These are phyloP conservation scores for Aureobasidium sp. DNA, from an alignment of 2,329 filamentous ascomycete species.

Conservation along the genomic window DNA sequence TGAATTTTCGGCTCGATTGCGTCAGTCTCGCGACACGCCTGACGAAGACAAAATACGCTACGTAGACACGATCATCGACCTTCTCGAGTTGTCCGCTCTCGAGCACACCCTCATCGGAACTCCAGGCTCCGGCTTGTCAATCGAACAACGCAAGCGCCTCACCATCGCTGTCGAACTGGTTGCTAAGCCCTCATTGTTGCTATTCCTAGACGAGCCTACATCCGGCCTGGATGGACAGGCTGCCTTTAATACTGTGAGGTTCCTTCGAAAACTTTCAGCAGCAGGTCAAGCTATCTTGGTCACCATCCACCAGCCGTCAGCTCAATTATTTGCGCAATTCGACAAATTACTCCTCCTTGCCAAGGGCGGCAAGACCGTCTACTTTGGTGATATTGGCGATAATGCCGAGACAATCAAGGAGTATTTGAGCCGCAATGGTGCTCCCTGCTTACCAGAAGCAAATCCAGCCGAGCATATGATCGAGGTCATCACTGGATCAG, in stretches of 20 bases:
- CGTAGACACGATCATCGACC: constrained; percentile 58
- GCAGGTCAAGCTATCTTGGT: constrained; percentile 41
- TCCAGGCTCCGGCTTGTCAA: constrained; percentile 53
- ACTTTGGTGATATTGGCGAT: constrained; percentile 42
- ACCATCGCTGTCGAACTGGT: constrained; percentile 47
- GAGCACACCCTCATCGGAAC: constrained; percentile 58
- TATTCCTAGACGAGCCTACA: constrained; percentile 56
- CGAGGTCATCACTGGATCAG: constrained; percentile 69
- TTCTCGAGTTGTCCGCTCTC: constrained; percentile 61
- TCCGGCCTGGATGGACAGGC: constrained; percentile 57
- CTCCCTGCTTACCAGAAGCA: constrained; percentile 45
- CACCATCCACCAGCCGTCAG: constrained; percentile 40
- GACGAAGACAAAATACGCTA: constrained; percentile 55
- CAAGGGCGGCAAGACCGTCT: constrained; percentile 39
- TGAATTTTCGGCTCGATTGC: constrained; percentile 57
- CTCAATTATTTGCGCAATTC: constrained; percentile 40
- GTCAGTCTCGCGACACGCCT: constrained; percentile 53
- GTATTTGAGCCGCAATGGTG: constrained; percentile 51
- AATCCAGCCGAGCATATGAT: constrained; percentile 73
- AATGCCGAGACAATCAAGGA: constrained; percentile 35
- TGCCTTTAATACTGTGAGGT: constrained; percentile 56
- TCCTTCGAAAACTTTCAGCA: constrained; percentile 55
- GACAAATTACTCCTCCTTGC: constrained; percentile 39
- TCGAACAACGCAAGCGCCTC: constrained; percentile 56
- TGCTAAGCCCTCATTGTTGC: constrained; percentile 41